These are phyloP conservation scores for Catunica adiposa DNA, from an alignment of 2,329 filamentous ascomycete genomes.

Conservation along the genomic window DNA sequence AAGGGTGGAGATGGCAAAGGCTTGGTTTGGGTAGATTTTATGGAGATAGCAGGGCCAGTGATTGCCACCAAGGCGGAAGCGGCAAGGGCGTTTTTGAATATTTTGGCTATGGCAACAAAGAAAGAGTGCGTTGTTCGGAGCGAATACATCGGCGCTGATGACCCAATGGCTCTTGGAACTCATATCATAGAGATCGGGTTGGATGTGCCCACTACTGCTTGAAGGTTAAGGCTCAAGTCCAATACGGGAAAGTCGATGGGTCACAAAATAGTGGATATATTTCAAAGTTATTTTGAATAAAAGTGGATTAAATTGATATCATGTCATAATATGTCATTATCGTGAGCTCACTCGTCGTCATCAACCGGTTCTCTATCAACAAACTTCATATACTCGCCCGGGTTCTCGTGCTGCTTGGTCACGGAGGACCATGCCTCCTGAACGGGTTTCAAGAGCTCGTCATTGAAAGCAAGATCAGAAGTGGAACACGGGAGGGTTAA, in stretches of 20 bases:
- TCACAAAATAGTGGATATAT: neutral
- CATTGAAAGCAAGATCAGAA: conserved; percentile 57
- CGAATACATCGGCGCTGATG: conserved; percentile 19
- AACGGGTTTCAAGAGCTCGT: conserved; percentile 49
- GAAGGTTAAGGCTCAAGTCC: neutral
- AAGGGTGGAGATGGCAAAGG: neutral
- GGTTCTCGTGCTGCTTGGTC: conserved; percentile 31
- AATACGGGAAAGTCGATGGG: neutral
- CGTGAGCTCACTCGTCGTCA: conserved; percentile 40
- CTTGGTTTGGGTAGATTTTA: conserved; percentile 43
- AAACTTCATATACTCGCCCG: conserved; percentile 55
- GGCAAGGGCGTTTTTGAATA: conserved; percentile 60
- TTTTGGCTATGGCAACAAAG: conserved; percentile 54
- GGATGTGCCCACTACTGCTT: neutral
- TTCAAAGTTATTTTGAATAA: neutral
- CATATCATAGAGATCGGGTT: conserved; percentile 13
- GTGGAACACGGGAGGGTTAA: conserved; percentile 42
- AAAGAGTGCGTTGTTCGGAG: conserved; percentile 39
- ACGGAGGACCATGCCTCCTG: conserved; percentile 53
- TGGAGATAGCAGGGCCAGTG: conserved; percentile 45
- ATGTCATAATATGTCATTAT: conserved; percentile 18
- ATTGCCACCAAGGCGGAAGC: conserved; percentile 43
- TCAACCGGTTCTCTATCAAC: conserved; percentile 50
- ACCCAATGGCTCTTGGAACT: conserved; percentile 5
- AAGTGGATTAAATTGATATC: too few species aligned